Percentiles rank a stretch among this genome's conserved stretches.
These are phyloP conservation scores for Eucalyptus tenuipes DNA, from an alignment of 345 rosid species.

Conservation along the genomic window DNA sequence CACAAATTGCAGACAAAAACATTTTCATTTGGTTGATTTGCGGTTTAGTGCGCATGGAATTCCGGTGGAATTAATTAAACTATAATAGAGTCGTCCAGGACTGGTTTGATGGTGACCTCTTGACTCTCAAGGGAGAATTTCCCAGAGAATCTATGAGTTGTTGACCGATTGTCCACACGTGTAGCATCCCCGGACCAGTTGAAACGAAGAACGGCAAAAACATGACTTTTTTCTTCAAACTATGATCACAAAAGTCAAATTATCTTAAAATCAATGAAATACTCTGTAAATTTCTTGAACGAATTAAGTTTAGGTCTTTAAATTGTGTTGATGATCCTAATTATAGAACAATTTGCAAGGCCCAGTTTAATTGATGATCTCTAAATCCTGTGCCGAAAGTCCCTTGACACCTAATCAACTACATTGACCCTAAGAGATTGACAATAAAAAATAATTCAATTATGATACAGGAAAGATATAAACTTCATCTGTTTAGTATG, in stretches of 20 bases:
- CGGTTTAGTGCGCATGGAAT: not conserved
- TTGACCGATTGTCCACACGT: not conserved
- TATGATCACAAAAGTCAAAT: not conserved
- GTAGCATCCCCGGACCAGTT: not conserved
- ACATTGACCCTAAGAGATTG: not conserved
- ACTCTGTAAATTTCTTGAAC: not conserved
- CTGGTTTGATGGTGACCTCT: not conserved
- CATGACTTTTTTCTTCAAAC: not conserved
- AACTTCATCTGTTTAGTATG: not conserved
- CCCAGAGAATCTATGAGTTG: not conserved
- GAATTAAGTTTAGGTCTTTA: not conserved
- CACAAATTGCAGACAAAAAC: not conserved
- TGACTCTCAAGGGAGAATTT: not conserved
- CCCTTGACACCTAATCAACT: not conserved
- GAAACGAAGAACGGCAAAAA: not conserved
- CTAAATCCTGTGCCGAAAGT: not conserved
- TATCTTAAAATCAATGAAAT: not conserved
- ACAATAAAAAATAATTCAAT: not conserved
- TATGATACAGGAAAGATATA: not conserved
- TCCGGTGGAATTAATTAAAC: not conserved
- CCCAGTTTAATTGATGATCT: not conserved
- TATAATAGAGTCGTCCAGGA: not conserved
- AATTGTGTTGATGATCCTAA: not conserved
- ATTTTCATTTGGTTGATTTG: not conserved
- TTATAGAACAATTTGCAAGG: not conserved